Evolutionary conservation across 306 rosid species (phyloP).

Genomic region (Citrullus mucosospermus): DNA sequence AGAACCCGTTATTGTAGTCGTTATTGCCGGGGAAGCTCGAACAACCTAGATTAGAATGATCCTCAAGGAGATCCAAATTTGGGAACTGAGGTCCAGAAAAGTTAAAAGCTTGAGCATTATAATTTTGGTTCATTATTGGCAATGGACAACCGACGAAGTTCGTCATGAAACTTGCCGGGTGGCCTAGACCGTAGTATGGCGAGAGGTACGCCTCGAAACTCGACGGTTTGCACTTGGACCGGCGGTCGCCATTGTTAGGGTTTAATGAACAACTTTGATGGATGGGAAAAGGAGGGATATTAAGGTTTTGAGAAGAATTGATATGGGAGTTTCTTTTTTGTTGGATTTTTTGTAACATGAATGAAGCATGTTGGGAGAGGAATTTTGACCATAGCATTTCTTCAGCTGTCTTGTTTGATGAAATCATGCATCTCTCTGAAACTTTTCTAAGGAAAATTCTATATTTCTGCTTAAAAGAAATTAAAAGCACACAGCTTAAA

Average conservation of each 20-base stretch:
- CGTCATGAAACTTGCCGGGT: not conserved
- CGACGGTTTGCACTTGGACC: not conserved
- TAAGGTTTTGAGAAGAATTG: not conserved
- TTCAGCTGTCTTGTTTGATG: not conserved
- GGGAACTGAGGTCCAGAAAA: not conserved
- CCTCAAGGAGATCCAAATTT: not conserved
- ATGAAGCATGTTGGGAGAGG: slow-evolving; percentile 1
- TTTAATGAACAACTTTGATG: not conserved
- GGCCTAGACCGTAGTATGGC: not conserved
- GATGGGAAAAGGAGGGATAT: not conserved
- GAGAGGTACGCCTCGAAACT: not conserved
- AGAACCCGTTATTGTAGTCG: not conserved
- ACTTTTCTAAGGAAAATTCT: slow-evolving; percentile 8
- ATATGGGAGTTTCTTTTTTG: not conserved
- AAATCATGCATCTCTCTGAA: not conserved
- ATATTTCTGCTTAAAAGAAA: not conserved
- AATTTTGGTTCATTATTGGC: not conserved
- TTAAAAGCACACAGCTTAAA: not conserved
- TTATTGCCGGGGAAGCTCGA: not conserved
- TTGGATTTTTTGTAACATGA: not conserved
- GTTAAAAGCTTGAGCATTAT: not conserved
- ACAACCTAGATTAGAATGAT: not conserved
- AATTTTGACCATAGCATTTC: not conserved
- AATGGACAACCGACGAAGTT: not conserved
- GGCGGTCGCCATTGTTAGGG: not conserved